phyloP scores from a whole-genome alignment of 805 yeast genomes.

The Diddensiella transvaalensis region DNA sequence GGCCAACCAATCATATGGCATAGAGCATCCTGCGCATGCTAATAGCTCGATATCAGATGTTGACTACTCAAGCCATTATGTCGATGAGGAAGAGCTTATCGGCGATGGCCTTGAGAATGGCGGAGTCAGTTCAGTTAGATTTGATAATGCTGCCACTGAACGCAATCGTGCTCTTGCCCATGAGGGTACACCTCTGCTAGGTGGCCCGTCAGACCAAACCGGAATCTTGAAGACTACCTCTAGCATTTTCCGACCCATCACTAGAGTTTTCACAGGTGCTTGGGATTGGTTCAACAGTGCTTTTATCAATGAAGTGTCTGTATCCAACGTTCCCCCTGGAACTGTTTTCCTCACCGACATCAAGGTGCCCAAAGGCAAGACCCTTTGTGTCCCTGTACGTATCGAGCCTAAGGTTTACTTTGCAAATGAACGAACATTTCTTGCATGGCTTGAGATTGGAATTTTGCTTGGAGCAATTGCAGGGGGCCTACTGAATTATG shows the following conservation, averaged over 20 bases:
- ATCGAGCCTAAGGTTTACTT: constrained; percentile 99
- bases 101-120: constrained; percentile 17
- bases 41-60: constrained; percentile 24
- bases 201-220: not conserved
- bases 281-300: constrained; percentile 25
- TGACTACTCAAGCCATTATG: constrained; percentile 28
- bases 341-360: constrained; percentile 57
- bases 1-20: constrained; percentile 58
- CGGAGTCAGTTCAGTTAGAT: constrained; percentile 14
- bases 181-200: constrained; percentile 19
- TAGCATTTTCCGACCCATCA: constrained; percentile 6
- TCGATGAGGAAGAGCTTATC: constrained; percentile 28
- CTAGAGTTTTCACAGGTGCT: constrained; percentile 3
- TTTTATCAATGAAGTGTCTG: constrained; percentile 44
- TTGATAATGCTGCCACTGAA: constrained; percentile 21
- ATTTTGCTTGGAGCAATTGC: constrained; percentile 87
- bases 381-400: constrained; percentile 87
- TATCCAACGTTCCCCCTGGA: constrained; percentile 58
- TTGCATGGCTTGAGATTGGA: constrained; percentile 91
- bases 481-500: constrained; percentile 79
- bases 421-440: constrained; percentile 93
- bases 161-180: constrained; percentile 18
- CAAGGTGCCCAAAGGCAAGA: constrained; percentile 82
- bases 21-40: constrained; percentile 44
- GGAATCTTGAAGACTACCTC: not conserved